Evolutionary conservation across 108 stramenopile genomes (phyloP).

Genomic region (Mediolabrus comicus): DNA sequence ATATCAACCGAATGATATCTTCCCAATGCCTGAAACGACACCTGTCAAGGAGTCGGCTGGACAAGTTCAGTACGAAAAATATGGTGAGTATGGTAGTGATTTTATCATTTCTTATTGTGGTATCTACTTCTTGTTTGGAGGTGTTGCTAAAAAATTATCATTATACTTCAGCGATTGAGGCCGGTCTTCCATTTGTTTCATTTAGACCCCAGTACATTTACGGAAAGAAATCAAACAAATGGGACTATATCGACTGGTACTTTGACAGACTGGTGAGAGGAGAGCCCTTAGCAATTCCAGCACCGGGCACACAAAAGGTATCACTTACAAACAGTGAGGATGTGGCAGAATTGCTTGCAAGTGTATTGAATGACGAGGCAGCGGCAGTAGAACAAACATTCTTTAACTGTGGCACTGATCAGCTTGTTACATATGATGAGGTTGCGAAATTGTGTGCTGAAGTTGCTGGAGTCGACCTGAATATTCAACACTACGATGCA

Average conservation of each 20-base stretch:
- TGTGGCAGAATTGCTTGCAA: slow-evolving; percentile 73
- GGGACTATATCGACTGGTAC: slow-evolving; percentile 86
- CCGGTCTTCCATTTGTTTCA: slow-evolving; percentile 69
- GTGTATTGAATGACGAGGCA: slow-evolving; percentile 69
- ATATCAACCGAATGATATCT: slow-evolving; percentile 65
- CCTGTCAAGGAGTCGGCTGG: slow-evolving; percentile 77
- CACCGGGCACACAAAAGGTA: slow-evolving; percentile 78
- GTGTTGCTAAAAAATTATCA: background rate
- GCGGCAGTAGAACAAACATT: slow-evolving; percentile 72
- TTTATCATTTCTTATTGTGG: background rate
- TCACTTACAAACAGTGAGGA: slow-evolving; percentile 80
- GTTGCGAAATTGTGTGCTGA: slow-evolving; percentile 79
- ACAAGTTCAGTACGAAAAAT: slow-evolving; percentile 64
- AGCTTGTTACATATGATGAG: slow-evolving; percentile 70
- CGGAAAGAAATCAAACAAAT: slow-evolving; percentile 79
- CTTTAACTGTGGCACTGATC: slow-evolving; percentile 85
- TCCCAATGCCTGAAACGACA: slow-evolving; percentile 84
- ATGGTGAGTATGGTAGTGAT: slow-evolving; percentile 42
- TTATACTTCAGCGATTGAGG: slow-evolving; percentile 31
- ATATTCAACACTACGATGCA: slow-evolving; percentile 68
- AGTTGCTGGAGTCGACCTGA: slow-evolving; percentile 67
- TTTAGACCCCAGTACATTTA: slow-evolving; percentile 88
- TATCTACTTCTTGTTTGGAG: background rate
- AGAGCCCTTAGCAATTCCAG: slow-evolving; percentile 72
- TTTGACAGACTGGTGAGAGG: slow-evolving; percentile 71